Base-by-base conservation (phyloP, 2,329 filamentous ascomycete genomes). In the Ampelomyces quisqualis region DNA sequence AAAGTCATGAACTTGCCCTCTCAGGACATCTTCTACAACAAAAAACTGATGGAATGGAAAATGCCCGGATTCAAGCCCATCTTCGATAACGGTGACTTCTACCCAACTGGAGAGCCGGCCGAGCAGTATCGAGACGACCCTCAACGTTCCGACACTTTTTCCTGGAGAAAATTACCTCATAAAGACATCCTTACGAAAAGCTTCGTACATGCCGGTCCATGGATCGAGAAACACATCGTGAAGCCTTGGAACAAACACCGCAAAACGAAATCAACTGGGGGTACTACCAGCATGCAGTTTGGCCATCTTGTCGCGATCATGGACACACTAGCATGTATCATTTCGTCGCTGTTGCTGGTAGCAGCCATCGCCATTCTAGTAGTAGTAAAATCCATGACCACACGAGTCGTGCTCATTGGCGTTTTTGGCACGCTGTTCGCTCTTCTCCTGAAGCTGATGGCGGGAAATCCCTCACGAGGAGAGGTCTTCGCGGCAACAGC, bases 401-500 rank as follows among this genome's bases (percentile, higher is more conserved):
- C 24, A 2, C 44, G 40, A 2, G 35, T 43, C 15, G 35, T 27
- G 8, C 17, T 40, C 11, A 20, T 43, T 2, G 40, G 38, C n/a
- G 21, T 33, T 11, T 41, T 48, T 19, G 48, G 48, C 9, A 13
- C 36, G 3, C n/a, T 45, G 5, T 51, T 48, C 29, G 14, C 45
- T 7, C 17, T 45, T 9, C n/a, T 37, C 2, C 19, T 48, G 14
- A 48, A 43, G 27, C 11, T 35, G 17, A 19, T 48, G 22, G 22
- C 27, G 2, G 47, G 47, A 6, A 34, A 24, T n/a, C 19, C 27
- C 5, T 24, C 27, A 10, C 40, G 48, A 6, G 34, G 38, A 4
- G 48, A 51, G 29, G 33, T 51, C 2, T 51, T 43, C 22, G 34
- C 13, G 15, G 40, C 44, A 7, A 51, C 48, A 8, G 48, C 44